Base-by-base conservation (phyloP, 2,329 filamentous ascomycete genomes). In the Penicillium sp. region DNA sequence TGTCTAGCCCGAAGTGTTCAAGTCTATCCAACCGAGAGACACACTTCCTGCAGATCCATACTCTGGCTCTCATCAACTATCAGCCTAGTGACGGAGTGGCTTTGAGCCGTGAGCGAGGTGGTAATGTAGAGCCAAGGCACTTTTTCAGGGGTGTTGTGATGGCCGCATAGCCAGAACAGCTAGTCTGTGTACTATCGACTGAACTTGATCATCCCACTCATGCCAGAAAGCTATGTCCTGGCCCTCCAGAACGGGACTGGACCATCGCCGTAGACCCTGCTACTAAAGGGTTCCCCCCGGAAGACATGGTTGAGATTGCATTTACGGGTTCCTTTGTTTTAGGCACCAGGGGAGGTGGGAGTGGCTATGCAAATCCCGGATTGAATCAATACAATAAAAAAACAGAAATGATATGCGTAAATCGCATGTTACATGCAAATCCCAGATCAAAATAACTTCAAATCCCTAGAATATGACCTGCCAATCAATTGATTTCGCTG, bases 191-290 rank as follows among this genome's bases (percentile, higher is more conserved):
- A n/a, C 7, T 10, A 28, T 4, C 19, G 30, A 48, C 4, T 30
- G 30, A 48, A 8, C 45, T 26, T 43, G 19, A 22, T 33, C 8
- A 8, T 28, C 38, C 26, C 16, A 35, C 14, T 2, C 42, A 46
- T 33, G 26, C 37, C 3, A 30, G 6, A 38, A 22, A 37, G 40
- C 22, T 28, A 33, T 42, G 13, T 7, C 35, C 51, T 43, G 53
- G 52, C 45, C 40, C 49, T 66, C 65, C 35, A 22, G 35, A 62
- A 58, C 56, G 35, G 30, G 58, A 59, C 66, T 33, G 48, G 57
- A 56, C 56, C 10, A 45, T 38, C 38, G 11, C 52, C 52, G 51
- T 53, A 37, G 33, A 42, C 38, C 45, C 52, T 26, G 38, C 52
- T 60, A 59, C 54, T 37, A 25, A 56, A 52, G 58, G 13, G 59